A percentile compares a stretch with the other conserved stretches of the same genome.
Conservation (phyloP, 2,329 filamentous ascomycete genomes). For the Metarhizium brunneum region DNA sequence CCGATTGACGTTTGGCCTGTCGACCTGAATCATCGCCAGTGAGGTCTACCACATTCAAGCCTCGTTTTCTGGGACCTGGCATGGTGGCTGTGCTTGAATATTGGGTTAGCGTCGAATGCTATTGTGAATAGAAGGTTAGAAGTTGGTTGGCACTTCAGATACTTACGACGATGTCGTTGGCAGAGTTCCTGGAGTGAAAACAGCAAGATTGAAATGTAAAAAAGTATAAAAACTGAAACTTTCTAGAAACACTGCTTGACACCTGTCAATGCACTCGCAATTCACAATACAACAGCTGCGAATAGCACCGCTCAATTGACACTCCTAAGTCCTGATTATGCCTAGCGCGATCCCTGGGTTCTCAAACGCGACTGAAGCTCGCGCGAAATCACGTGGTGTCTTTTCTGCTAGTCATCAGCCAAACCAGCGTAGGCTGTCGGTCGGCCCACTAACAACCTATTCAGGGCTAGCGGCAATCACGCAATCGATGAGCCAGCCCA, state of each 20-base stretch:
- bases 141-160: background rate
- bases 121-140: background rate
- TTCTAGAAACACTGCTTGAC: background rate
- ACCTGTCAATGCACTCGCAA: background rate
- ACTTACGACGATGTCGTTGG: background rate
- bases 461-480: conserved; percentile 22
- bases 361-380: background rate
- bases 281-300: background rate
- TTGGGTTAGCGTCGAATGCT: background rate
- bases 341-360: background rate
- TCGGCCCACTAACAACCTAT: conserved; percentile 1
- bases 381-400: conserved; percentile 2
- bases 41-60: conserved; percentile 1
- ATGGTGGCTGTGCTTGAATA: conserved; percentile 1
- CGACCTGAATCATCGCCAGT: conserved; percentile 7
- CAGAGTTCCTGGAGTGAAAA: background rate
- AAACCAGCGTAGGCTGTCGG: background rate
- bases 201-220: background rate
- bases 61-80: conserved; percentile 23
- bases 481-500: conserved; percentile 20
- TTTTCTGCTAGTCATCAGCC: background rate
- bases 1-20: conserved; percentile 17
- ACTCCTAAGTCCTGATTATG: background rate
- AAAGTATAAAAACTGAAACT: background rate
- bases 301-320: background rate